Evolutionary conservation across 164 flowering plant genomes (phyloP).

Genomic region (Berberis thunbergii): DNA sequence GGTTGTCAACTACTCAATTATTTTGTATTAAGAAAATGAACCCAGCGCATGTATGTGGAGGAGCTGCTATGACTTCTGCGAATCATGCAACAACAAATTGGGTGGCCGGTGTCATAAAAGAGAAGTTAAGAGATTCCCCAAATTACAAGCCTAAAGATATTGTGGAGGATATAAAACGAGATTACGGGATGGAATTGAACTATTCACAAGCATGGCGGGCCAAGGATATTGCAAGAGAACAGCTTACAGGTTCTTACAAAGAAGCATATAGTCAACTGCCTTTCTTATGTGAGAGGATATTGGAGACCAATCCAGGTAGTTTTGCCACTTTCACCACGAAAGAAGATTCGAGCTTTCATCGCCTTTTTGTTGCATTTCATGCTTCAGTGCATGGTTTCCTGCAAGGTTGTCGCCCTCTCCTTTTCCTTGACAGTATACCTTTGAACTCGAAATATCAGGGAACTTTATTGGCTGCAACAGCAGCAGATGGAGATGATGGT

Average conservation of each 20-base stretch:
- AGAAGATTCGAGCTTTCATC: conserved; percentile 32
- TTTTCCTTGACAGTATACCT: conserved; percentile 34
- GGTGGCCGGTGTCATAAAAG: conserved; percentile 35
- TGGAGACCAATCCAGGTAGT: conserved; percentile 49
- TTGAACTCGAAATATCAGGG: conserved; percentile 49
- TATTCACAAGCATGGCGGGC: conserved; percentile 44
- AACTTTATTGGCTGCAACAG: conserved; percentile 39
- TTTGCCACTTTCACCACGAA: conserved; percentile 21
- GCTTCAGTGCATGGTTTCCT: conserved; percentile 37
- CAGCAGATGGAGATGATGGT: conserved; percentile 53
- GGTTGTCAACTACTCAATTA: neutral
- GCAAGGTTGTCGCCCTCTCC: conserved; percentile 45
- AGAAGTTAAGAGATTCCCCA: conserved; percentile 36
- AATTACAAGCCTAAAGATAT: conserved; percentile 35
- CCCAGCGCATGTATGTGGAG: neutral
- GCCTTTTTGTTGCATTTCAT: conserved; percentile 33
- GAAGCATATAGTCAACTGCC: conserved; percentile 41
- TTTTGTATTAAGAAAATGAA: neutral
- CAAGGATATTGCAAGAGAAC: conserved; percentile 30
- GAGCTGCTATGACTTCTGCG: neutral
- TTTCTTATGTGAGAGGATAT: conserved; percentile 33
- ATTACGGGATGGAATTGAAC: conserved; percentile 35
- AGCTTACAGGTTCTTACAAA: conserved; percentile 37
- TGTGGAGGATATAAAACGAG: conserved; percentile 26
- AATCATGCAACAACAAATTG: conserved; percentile 2